A percentile compares a stretch with the other conserved stretches of the same genome.
These are phyloP conservation scores for Canna indica DNA, from an alignment of 176 grass and related monocot genomes.

Conservation along the genomic window DNA sequence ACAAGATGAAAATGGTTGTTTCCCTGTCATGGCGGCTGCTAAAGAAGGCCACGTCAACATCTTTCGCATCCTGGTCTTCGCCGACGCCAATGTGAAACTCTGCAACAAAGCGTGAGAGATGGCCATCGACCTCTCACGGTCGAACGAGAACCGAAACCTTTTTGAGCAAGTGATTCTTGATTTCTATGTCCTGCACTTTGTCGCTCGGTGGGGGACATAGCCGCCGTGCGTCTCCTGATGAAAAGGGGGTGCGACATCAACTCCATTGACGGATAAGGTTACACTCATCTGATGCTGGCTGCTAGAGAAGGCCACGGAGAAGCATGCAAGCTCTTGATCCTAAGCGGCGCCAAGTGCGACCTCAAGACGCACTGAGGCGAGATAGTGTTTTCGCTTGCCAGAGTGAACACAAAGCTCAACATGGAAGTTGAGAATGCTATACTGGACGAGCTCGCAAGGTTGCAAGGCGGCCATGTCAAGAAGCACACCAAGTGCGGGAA, in stretches of 20 bases:
- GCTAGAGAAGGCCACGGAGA: conserved; percentile 56
- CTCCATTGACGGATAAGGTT: conserved; percentile 56
- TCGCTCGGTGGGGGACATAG: conserved; percentile 49
- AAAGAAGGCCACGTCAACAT: conserved; percentile 55
- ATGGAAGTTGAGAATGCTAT: conserved; percentile 63
- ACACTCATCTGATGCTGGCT: conserved; percentile 84
- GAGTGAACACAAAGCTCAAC: conserved; percentile 24
- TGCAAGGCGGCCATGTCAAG: conserved; percentile 41
- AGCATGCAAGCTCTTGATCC: conserved; percentile 62
- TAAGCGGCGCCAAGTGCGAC: conserved; percentile 52
- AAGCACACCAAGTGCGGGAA: conserved; percentile 88
- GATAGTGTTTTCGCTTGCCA: conserved; percentile 71
- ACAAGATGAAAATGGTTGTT: conserved; percentile 45
- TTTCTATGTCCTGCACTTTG: conserved; percentile 82
- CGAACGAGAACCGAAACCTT: conserved; percentile 63
- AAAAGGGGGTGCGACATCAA: conserved; percentile 51
- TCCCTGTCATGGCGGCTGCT: conserved; percentile 50
- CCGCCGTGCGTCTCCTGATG: conserved; percentile 43
- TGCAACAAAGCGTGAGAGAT: conserved; percentile 48
- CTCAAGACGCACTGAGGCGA: conserved; percentile 33
- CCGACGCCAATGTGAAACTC: conserved; percentile 59
- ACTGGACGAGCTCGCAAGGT: conserved; percentile 61
- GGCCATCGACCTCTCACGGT: conserved; percentile 39
- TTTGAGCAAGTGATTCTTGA: conserved; percentile 96
- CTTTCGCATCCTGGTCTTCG: conserved; percentile 65